phyloP scores from a whole-genome alignment of 192 early-diverging fungal genomes.

The Coemansia sp. region DNA sequence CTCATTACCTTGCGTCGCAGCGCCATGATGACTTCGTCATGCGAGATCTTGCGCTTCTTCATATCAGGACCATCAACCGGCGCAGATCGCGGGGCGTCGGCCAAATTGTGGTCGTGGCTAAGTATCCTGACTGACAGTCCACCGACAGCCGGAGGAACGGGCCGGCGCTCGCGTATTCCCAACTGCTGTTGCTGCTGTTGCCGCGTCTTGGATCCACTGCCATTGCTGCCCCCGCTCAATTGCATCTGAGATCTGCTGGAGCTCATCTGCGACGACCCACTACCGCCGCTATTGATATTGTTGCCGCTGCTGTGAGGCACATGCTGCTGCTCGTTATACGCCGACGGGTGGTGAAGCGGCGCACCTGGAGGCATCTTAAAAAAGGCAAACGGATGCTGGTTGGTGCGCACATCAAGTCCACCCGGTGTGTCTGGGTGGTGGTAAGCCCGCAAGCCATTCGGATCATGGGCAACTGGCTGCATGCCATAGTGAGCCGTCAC shows the following conservation, averaged over 20 bases:
- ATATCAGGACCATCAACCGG: slow-evolving; percentile 48
- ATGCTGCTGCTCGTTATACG: slow-evolving; percentile 21
- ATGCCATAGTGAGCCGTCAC: slow-evolving; percentile 18
- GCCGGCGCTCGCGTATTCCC: slow-evolving; percentile 23
- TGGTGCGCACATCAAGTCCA: slow-evolving; percentile 32
- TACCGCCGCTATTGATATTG: slow-evolving; percentile 4
- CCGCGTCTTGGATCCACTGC: slow-evolving; percentile 6
- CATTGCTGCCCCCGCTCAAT: slow-evolving; percentile 8
- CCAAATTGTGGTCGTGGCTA: slow-evolving; percentile 1
- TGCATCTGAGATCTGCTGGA: slow-evolving; percentile 1
- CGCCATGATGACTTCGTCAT: slow-evolving; percentile 56
- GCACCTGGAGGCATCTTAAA: slow-evolving; percentile 53
- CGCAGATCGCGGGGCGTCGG: slow-evolving; percentile 43
- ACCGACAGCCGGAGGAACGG: slow-evolving; percentile 45
- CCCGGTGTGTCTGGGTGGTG: slow-evolving; percentile 58
- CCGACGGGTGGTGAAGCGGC: slow-evolving; percentile 51
- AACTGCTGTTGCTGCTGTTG: slow-evolving; percentile 1
- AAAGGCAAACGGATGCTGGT: slow-evolving; percentile 52
- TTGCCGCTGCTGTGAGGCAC: slow-evolving; percentile 9
- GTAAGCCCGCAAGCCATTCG: slow-evolving; percentile 31
- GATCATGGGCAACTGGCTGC: slow-evolving; percentile 16
- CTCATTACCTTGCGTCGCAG: slow-evolving; percentile 57
- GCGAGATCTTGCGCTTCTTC: slow-evolving; percentile 49
- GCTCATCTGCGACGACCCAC: slow-evolving; percentile 14
- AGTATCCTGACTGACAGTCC: slow-evolving; percentile 46